Base-by-base conservation (phyloP, 768 basidiomycete species). In the Neoboletus magnificus region DNA sequence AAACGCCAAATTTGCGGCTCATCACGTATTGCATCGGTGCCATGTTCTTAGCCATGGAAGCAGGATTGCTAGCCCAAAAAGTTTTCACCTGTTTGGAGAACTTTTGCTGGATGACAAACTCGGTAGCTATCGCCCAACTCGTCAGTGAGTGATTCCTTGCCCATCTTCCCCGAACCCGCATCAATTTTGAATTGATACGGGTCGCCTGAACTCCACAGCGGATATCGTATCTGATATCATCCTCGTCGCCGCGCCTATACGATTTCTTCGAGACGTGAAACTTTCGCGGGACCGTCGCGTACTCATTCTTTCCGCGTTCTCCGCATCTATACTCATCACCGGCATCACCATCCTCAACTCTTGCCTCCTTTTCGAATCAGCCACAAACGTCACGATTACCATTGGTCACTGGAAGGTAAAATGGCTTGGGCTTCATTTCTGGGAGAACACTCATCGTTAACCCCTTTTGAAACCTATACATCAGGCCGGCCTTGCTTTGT, bases 341-440 rank as follows among this genome's bases (percentile, higher is more conserved):
- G 56, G n/a, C 6, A 20, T 64, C 15, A 63, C 67, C 4, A 66
- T 68, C 39, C 41, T 59, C 23, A 63, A 66, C 37, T 68, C 67
- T 1, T 9, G 42, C 27, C 58, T 71, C 47, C 59, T 68, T 18
- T 54, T 71, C 3, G 16, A 56, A 18, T 36, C 23, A 8, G 9
- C 52, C 3, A 35, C 52, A 1, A 55, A 29, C 22, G 1, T 9
- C 5, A 56, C 69, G 16, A 0, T 64, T 7, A 30, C 59, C 32
- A 56, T 71, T 22, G 69, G 56, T 16, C 66, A 68, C 33, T 18
- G 55, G 15, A 70, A 71, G 67, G 67, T 64, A 53, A 42, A 23
- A 22, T 0, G 10, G n/a, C 32, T 13, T 2, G 3, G 30, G 2
- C 29, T 43, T 42, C 27, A 8, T 18, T 23, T 22, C 20, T 8